Evolutionary conservation across 495 filamentous ascomycete species (phyloP).

Genomic region (Staphylotrichum tortipilum): DNA sequence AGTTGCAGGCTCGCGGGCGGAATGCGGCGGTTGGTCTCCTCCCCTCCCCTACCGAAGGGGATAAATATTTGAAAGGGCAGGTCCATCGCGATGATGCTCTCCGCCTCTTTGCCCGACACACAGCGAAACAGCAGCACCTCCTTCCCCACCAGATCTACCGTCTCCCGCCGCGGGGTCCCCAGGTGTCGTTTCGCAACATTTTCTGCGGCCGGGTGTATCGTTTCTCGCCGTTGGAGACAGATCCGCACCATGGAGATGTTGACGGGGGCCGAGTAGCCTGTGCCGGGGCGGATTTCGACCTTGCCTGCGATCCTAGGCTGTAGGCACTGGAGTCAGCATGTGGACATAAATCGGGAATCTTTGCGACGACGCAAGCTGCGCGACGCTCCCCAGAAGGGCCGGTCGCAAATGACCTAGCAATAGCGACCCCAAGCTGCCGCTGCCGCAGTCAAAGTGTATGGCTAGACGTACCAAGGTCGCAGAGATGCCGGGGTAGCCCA

Average conservation of each 20-base stretch:
- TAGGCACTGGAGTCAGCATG: slow-evolving; percentile 17
- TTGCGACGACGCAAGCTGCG: not conserved
- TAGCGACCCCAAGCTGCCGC: slow-evolving; percentile 1
- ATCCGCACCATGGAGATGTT: slow-evolving; percentile 89
- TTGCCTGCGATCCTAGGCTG: slow-evolving; percentile 95
- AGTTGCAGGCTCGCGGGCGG: slow-evolving; percentile 90
- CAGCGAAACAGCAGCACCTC: slow-evolving; percentile 90
- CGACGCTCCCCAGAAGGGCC: not conserved
- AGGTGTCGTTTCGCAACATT: slow-evolving; percentile 87
- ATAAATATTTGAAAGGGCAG: slow-evolving; percentile 96
- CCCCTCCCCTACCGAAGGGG: slow-evolving; percentile 81
- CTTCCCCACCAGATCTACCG: slow-evolving; percentile 85
- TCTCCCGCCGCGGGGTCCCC: slow-evolving; percentile 85
- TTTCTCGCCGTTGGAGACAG: slow-evolving; percentile 84
- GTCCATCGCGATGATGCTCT: slow-evolving; percentile 93
- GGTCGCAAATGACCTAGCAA: too few relatives aligned
- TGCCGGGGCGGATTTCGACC: slow-evolving; percentile 85
- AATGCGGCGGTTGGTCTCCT: slow-evolving; percentile 78
- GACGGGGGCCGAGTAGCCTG: slow-evolving; percentile 79
- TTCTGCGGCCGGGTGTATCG: slow-evolving; percentile 92
- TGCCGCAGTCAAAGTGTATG: not conserved
- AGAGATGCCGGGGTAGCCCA: slow-evolving; percentile 96
- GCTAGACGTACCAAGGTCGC: slow-evolving; percentile 74
- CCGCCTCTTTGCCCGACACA: slow-evolving; percentile 68
- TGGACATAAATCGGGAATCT: not conserved